Conservation (phyloP, 768 basidiomycete genomes). For the Auriscalpium microsporum region DNA sequence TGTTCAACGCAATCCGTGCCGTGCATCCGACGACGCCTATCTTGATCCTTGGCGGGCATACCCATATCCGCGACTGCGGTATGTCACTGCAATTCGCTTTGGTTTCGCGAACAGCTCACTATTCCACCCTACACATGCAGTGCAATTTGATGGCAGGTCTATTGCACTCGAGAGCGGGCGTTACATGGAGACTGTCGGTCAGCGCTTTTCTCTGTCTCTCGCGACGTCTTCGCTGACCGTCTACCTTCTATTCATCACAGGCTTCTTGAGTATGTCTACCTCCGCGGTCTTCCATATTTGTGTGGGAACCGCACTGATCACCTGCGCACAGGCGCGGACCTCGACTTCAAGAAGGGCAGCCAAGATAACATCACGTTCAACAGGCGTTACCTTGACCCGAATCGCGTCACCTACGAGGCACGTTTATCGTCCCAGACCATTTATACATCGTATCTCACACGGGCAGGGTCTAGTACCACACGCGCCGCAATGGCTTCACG, state of each 20-base stretch:
- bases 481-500: slow-evolving; percentile 34
- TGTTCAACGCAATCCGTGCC: slow-evolving; percentile 66
- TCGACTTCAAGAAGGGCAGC: slow-evolving; percentile 29
- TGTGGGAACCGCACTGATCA: not conserved
- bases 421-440: slow-evolving; percentile 20
- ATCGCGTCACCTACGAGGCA: slow-evolving; percentile 64
- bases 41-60: slow-evolving; percentile 75
- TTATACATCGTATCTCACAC: not conserved
- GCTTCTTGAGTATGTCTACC: slow-evolving; percentile 53
- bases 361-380: slow-evolving; percentile 50
- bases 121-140: slow-evolving; percentile 20
- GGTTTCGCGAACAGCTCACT: not conserved
- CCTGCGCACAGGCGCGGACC: slow-evolving; percentile 35
- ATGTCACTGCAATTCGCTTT: too few species aligned
- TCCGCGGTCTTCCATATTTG: too few species aligned
- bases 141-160: slow-evolving; percentile 62
- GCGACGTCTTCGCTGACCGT: not conserved
- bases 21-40: slow-evolving; percentile 73
- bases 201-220: slow-evolving; percentile 12
- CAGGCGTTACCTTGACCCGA: slow-evolving; percentile 72
- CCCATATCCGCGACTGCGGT: slow-evolving; percentile 75
- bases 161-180: slow-evolving; percentile 78
- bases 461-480: slow-evolving; percentile 47
- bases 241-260: slow-evolving; percentile 10
- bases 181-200: slow-evolving; percentile 90